Percentiles rank a stretch among this genome's conserved stretches.
These are phyloP conservation scores for Coniochaeta sp. DNA, from an alignment of 2,329 filamentous ascomycete species.

Conservation along the genomic window DNA sequence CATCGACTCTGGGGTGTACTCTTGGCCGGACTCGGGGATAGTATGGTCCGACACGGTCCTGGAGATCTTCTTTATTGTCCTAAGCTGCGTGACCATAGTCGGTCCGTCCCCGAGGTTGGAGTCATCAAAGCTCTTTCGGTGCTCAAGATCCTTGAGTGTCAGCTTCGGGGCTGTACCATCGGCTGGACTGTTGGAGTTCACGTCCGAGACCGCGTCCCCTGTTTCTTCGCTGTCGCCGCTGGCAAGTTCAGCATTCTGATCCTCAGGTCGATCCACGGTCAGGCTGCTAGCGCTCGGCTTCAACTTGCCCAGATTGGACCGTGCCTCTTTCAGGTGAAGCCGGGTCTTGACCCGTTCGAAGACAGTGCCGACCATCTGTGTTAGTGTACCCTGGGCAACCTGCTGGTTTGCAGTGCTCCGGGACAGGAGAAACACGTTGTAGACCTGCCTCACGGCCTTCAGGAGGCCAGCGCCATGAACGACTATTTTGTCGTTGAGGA, in stretches of 20 bases:
- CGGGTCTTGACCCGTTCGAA: conserved; percentile 90
- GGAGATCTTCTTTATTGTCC: conserved; percentile 33
- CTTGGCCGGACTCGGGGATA: conserved; percentile 43
- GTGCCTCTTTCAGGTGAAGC: conserved; percentile 78
- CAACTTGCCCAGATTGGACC: conserved; percentile 49
- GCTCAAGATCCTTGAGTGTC: conserved; percentile 59
- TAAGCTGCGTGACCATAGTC: conserved; percentile 59
- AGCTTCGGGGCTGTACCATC: conserved; percentile 40
- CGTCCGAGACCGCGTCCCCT: conserved; percentile 23
- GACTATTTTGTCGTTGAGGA: conserved; percentile 97
- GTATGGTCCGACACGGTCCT: conserved; percentile 47
- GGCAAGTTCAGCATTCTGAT: conserved; percentile 18
- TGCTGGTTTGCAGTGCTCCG: conserved; percentile 93
- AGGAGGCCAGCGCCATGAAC: conserved; percentile 93
- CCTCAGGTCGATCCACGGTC: conserved; percentile 21
- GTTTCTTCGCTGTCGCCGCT: conserved; percentile 33
- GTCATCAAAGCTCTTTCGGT: conserved; percentile 63
- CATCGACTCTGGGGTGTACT: conserved; percentile 52
- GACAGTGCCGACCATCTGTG: conserved; percentile 97
- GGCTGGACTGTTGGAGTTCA: conserved; percentile 14
- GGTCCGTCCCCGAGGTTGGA: conserved; percentile 59
- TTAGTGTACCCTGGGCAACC: conserved; percentile 91
- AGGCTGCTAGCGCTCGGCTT: conserved; percentile 42
- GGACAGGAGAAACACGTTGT: conserved; percentile 96
- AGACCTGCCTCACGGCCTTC: conserved; percentile 95